phyloP scores from a whole-genome alignment of 352 stramenopile species.

The Pythium angustatum region DNA sequence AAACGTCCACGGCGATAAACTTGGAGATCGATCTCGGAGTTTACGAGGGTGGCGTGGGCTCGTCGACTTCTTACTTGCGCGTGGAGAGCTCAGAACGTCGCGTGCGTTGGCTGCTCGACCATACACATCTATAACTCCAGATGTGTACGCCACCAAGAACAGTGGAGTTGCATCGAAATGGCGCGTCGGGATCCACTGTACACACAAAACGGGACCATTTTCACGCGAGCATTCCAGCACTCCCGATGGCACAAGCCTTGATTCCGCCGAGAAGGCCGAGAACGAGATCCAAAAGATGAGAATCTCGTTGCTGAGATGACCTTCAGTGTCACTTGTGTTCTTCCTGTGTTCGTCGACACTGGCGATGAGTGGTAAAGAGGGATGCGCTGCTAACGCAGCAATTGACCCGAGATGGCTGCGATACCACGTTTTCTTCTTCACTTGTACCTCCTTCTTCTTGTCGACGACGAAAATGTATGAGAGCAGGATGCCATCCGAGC shows the following conservation, averaged over 20 bases:
- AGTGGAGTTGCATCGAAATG: conserved; percentile 83
- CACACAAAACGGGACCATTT: conserved; percentile 58
- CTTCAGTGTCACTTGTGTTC: conserved; percentile 17
- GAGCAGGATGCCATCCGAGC: conserved; percentile 71
- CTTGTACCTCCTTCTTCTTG: conserved; percentile 32
- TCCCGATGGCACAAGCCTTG: conserved; percentile 75
- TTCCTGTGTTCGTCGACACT: conserved; percentile 50
- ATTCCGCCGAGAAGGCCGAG: conserved; percentile 78
- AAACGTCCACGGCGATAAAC: conserved; percentile 70
- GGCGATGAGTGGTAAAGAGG: conserved; percentile 71
- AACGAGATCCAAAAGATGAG: conserved; percentile 86
- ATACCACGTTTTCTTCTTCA: conserved; percentile 85
- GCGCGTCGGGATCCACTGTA: conserved; percentile 78
- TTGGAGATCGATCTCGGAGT: conserved; percentile 34
- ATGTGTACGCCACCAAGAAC: conserved; percentile 63
- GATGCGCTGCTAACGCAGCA: conserved; percentile 67
- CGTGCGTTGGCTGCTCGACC: conserved; percentile 49
- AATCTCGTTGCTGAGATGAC: conserved; percentile 46
- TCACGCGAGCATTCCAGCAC: conserved; percentile 55
- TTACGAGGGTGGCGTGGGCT: conserved; percentile 5
- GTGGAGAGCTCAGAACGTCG: conserved; percentile 61
- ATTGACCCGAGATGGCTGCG: conserved; percentile 71
- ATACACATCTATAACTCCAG: conserved; percentile 66
- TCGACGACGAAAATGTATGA: conserved; percentile 67
- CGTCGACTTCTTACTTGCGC: conserved; percentile 5